Evolutionary conservation across 805 yeast genomes (phyloP), one percentile per base, ranked within the genome.

Genomic region (Kodamaea leandrae): DNA sequence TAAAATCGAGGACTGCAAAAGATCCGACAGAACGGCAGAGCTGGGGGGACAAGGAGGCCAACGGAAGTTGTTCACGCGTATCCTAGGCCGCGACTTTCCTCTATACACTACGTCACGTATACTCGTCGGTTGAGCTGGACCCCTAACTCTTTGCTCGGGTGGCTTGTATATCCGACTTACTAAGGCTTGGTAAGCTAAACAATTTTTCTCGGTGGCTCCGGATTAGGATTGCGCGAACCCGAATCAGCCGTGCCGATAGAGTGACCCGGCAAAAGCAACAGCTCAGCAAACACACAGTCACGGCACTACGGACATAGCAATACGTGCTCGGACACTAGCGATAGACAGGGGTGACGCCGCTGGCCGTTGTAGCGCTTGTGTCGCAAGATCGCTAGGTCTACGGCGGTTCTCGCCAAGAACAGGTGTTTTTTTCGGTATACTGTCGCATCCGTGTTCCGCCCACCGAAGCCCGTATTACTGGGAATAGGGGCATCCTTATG

Each of bases 171-270:
- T 27, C 32, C 32, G 32, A 13, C 16, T 21, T 21, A 21, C 17
- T 10, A 10, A 13, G 32, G 17, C 4, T 27, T 27, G 32, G 32
- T 27, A 27, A 27, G 32, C 32, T 14, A 10, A 10, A 10, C 28
- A 25, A 27, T 6, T 17, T 30, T 30, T 30, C 33, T 30, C 33
- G 33, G 33, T 30, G 33, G 21, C 13, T 6, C 33, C 33, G 33
- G 33, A 15, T 30, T 30, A 14, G 33, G 33, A 9, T 17, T 16
- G 33, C n/a, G 17, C 20, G n/a, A 30, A 10, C 21, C 33, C 33
- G 33, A 30, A 7, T 30, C 33, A 30, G 33, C 33, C 33, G 33
- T 18, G 21, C 21, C 17, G 25, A n/a, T n/a, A n/a, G n/a, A n/a
- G n/a, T n/a, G n/a, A n/a, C n/a, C n/a, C n/a, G n/a, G n/a, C n/a